Percentiles rank a stretch among this genome's conserved stretches.
phyloP scores from a whole-genome alignment of 1,284 basidiomycete genomes.

The Ustilago hordei region DNA sequence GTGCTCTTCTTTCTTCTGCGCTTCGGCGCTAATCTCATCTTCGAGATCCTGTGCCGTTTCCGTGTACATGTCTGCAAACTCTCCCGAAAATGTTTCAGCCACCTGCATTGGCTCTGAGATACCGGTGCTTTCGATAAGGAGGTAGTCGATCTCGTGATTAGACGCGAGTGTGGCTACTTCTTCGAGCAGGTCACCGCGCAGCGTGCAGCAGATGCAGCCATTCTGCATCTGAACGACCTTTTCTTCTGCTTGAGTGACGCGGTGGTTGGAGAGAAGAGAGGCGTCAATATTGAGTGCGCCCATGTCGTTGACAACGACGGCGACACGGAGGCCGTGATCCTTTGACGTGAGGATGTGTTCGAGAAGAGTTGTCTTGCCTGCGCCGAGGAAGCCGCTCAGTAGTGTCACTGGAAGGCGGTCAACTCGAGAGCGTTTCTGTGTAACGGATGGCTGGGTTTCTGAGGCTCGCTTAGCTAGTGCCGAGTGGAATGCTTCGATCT shows the following conservation, averaged over 20 bases:
- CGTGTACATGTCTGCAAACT: conserved; percentile 67
- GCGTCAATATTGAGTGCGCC: conserved; percentile 71
- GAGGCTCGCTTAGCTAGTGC: conserved; percentile 25
- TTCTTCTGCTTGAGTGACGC: conserved; percentile 71
- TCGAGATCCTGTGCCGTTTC: conserved; percentile 64
- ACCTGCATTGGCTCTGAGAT: conserved; percentile 72
- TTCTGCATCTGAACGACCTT: conserved; percentile 72
- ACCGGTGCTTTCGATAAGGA: conserved; percentile 72
- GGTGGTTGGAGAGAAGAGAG: conserved; percentile 70
- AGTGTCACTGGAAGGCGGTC: conserved; percentile 71
- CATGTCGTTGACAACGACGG: conserved; percentile 73
- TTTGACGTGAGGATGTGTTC: conserved; percentile 71
- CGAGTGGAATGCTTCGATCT: conserved; percentile 9
- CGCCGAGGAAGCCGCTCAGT: conserved; percentile 71
- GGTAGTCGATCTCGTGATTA: conserved; percentile 69
- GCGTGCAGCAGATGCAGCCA: conserved; percentile 73
- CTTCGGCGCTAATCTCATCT: conserved; percentile 46
- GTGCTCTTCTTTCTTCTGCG: conserved; percentile 55
- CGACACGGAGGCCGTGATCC: conserved; percentile 71
- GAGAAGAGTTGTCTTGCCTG: conserved; percentile 72
- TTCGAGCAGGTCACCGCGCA: conserved; percentile 72
- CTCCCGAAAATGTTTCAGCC: conserved; percentile 70
- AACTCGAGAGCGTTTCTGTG: conserved; percentile 30
- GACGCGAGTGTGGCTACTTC: conserved; percentile 71
- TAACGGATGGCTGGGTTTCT: neutral